Evolutionary conservation across 2,329 filamentous ascomycete species (phyloP), one percentile per base, ranked within the genome.

Genomic region (Alternaria postmessia): DNA sequence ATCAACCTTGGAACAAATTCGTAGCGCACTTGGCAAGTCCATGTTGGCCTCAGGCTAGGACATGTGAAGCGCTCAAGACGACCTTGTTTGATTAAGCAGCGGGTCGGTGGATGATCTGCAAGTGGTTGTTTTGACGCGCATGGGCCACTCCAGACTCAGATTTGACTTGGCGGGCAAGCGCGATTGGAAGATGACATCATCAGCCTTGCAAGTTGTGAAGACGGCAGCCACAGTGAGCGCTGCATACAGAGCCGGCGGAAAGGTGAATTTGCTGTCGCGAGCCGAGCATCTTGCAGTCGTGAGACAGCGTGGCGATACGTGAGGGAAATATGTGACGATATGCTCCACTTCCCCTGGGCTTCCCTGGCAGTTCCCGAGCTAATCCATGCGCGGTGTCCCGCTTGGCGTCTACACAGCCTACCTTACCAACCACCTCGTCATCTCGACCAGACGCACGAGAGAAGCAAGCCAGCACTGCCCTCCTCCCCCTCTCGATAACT

Each of bases 391-490:
- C 51, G 28, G 51, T 18, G 39, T 26, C 39, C 28, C 51, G 28
- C 51, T 53, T 53, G 51, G 51, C 51, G 26, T n/a, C 39, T 53
- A 44, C 51, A 53, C 51, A 53, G 51, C 51, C 51, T 49, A 18
- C 51, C 39, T 53, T 28, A 53, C 51, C 51, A 53, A 53, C 51
- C 51, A 53, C 51, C 51, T 34, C 51, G 51, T 53, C 51, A 43
- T 53, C 51, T 44, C 39, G 39, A 53, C 39, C 51, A 30, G 38
- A 26, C 51, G 24, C 24, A 9, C 18, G 46, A 43, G 20, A 18
- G 28, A 20, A 20, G 26, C 51, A 24, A 32, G 51, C 38, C 38
- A 44, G 51, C 51, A 53, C 51, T 53, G 51, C 51, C 51, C 39
- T 24, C 46, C 14, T 34, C 18, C 30, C 51, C 51, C 39, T 52